phyloP scores from a whole-genome alignment of 805 yeast species.

The Yarrowia sp. region DNA sequence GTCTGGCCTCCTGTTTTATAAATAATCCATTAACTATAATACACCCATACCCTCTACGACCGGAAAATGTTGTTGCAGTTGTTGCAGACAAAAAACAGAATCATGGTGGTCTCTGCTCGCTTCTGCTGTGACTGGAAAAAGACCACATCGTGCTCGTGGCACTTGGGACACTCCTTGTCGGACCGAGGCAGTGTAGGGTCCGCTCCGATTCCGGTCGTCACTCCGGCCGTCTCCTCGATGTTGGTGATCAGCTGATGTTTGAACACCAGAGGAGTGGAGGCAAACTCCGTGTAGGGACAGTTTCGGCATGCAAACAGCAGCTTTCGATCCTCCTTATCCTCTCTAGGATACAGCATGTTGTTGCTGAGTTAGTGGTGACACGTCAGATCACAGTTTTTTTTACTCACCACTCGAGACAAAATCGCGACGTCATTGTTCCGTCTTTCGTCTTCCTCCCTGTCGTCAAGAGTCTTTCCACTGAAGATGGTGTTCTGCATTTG shows the following conservation, averaged over 20 bases:
- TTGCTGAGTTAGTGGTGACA: constrained; percentile 46
- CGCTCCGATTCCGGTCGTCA: constrained; percentile 87
- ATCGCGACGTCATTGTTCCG: constrained; percentile 62
- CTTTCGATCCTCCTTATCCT: constrained; percentile 74
- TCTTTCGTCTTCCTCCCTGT: background rate
- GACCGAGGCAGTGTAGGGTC: constrained; percentile 98
- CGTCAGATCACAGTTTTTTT: background rate
- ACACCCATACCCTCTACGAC: background rate
- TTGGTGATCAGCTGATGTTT: constrained; percentile 89
- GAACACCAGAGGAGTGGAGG: constrained; percentile 78
- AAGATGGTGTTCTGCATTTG: constrained; percentile 21
- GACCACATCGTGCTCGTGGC: constrained; percentile 85
- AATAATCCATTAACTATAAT: constrained; percentile 22
- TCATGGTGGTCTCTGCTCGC: constrained; percentile 92
- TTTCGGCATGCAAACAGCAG: constrained; percentile 90
- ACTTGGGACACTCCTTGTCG: constrained; percentile 87
- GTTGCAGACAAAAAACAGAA: constrained; percentile 68
- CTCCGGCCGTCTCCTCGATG: constrained; percentile 94
- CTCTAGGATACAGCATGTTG: constrained; percentile 96
- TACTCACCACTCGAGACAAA: constrained; percentile 77
- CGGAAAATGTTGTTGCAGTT: constrained; percentile 73
- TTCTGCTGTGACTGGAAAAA: constrained; percentile 96
- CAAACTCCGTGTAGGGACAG: constrained; percentile 89
- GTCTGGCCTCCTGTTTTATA: too few relatives aligned
- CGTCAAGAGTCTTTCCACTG: constrained; percentile 3